Evolutionary conservation across 768 basidiomycete genomes (phyloP).

Genomic region (Macrolepiota dolichaula): DNA sequence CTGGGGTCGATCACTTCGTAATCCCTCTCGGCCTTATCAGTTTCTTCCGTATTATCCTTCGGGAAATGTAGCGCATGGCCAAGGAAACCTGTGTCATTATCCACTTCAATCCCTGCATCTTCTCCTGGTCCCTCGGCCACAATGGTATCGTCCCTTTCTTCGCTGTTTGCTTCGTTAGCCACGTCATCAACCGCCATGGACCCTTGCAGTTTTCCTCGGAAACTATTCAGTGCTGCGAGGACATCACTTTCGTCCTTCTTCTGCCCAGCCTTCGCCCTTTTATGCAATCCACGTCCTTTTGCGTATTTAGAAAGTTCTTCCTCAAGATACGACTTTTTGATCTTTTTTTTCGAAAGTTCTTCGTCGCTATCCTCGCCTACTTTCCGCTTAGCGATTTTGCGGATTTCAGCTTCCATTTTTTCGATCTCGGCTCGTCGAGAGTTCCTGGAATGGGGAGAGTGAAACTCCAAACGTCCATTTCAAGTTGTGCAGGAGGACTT

Average conservation of each 20-base stretch:
- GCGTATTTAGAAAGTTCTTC: conserved; percentile 83
- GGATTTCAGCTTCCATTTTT: conserved; percentile 86
- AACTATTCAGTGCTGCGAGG: conserved; percentile 63
- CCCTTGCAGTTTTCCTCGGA: conserved; percentile 66
- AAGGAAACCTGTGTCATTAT: conserved; percentile 74
- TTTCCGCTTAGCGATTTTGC: conserved; percentile 64
- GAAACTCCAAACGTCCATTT: background rate
- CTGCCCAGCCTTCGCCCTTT: conserved; percentile 44
- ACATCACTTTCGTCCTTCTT: conserved; percentile 72
- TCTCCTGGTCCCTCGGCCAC: conserved; percentile 21
- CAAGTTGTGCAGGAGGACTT: conserved; percentile 13
- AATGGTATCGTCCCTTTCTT: conserved; percentile 19
- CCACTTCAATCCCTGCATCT: conserved; percentile 70
- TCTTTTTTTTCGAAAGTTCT: conserved; percentile 52
- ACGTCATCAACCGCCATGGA: conserved; percentile 26
- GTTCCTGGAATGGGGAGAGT: conserved; percentile 36
- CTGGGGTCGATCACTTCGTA: conserved; percentile 90
- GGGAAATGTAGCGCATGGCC: conserved; percentile 71
- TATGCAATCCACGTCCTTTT: conserved; percentile 56
- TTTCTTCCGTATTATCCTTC: conserved; percentile 76
- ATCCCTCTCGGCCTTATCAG: conserved; percentile 73
- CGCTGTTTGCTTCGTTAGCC: conserved; percentile 13
- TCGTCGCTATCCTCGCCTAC: conserved; percentile 61
- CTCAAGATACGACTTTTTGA: conserved; percentile 69
- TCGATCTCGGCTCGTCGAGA: conserved; percentile 75